phyloP scores from a whole-genome alignment of 139 green algal genomes.

The Coccomyxa sp. region DNA sequence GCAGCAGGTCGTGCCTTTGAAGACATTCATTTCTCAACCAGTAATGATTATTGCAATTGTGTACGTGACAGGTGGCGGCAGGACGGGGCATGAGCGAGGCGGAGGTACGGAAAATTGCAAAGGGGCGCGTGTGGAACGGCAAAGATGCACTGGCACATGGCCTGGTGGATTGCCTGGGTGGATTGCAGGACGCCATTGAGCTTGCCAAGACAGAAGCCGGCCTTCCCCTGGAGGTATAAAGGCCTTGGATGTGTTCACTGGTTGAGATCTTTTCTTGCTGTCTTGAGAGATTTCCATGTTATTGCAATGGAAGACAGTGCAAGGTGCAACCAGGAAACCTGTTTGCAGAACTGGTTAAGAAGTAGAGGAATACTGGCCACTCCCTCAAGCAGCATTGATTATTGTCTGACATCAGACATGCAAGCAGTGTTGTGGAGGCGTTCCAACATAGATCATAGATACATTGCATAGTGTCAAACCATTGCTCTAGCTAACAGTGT shows the following conservation, averaged over 20 bases:
- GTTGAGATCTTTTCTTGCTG: too few relatives aligned
- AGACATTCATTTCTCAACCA: not conserved
- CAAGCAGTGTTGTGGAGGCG: too few relatives aligned
- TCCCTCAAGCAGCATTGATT: too few relatives aligned
- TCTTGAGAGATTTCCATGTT: too few relatives aligned
- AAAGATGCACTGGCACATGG: slow-evolving; percentile 12
- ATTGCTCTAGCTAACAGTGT: too few relatives aligned
- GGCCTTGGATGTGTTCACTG: not conserved
- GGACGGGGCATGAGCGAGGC: slow-evolving; percentile 8
- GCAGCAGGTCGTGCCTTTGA: not conserved
- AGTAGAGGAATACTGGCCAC: too few relatives aligned
- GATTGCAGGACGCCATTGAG: slow-evolving; percentile 11
- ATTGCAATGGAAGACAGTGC: too few relatives aligned
- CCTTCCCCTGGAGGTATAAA: slow-evolving; percentile 8
- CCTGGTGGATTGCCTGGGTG: slow-evolving; percentile 28
- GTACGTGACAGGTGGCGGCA: slow-evolving; percentile 9
- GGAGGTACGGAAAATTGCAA: slow-evolving; percentile 12
- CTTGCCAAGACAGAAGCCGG: slow-evolving; percentile 8
- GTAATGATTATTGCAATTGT: not conserved
- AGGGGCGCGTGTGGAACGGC: slow-evolving; percentile 28
- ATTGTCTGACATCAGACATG: too few relatives aligned
- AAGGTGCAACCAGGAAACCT: too few relatives aligned
- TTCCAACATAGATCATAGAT: too few relatives aligned
- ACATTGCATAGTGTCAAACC: too few relatives aligned
- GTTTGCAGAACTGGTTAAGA: not conserved